Conservation (phyloP, 2,329 filamentous ascomycete species). For the Fusarium liriodendri region DNA sequence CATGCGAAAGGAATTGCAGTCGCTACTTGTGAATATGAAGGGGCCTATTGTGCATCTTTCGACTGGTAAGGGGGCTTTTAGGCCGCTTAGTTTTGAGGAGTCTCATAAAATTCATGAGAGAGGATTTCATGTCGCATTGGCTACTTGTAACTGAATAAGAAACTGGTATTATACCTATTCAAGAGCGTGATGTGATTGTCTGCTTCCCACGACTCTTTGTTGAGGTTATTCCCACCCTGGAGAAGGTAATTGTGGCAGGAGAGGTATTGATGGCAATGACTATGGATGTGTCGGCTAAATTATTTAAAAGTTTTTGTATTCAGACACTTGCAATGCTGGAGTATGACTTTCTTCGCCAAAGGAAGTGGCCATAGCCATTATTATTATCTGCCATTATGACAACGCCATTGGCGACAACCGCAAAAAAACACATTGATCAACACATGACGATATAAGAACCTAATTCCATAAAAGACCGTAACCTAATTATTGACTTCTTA, state of each 20-base stretch:
- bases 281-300: background rate
- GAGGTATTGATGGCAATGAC: background rate
- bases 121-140: background rate
- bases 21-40: background rate
- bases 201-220: background rate
- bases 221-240: background rate
- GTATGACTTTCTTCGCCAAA: too few species aligned
- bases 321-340: too few species aligned
- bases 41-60: background rate
- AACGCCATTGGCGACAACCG: too few species aligned
- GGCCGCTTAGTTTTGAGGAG: too few species aligned
- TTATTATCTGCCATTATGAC: too few species aligned
- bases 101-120: background rate
- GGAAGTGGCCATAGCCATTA: too few species aligned
- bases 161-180: background rate
- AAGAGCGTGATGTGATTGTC: background rate
- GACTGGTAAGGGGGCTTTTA: background rate
- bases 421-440: too few species aligned
- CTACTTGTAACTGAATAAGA: background rate
- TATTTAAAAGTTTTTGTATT: too few species aligned
- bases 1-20: background rate
- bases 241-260: background rate
- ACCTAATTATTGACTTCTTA: too few species aligned
- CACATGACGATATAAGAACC: too few species aligned
- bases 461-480: too few species aligned